Base-by-base conservation (phyloP, 768 basidiomycete species). In the Dioszegia aurantiaca region DNA sequence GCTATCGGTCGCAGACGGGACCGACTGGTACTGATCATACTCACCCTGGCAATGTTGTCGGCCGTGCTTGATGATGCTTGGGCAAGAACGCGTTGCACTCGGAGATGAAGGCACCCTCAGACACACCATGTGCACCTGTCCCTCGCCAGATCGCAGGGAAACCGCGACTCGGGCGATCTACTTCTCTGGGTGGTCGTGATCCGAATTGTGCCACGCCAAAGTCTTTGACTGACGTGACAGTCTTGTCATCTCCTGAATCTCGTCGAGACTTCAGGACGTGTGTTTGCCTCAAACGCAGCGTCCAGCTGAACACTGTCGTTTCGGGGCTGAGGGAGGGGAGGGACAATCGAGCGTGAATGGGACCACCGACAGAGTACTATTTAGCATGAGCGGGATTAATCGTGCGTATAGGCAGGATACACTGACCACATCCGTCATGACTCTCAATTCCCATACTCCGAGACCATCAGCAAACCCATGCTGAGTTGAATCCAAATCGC, bases 21-120 rank as follows among this genome's bases (percentile, higher is more conserved):
- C n/a, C n/a, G n/a, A n/a, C n/a, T 33, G 33, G 14, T 6, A 33
- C 14, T 9, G 28, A 14, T 40, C 2, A 3, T 3, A 61, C 71
- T 48, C 37, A 69, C 70, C 64, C 65, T n/a, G 61, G 59, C 36
- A 70, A 47, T 31, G 71, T 70, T 19, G 69, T 67, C 5, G 71
- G 69, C 26, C 71, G 51, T 4, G 55, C 59, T n/a, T 46, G 49
- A 14, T 63, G 56, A 56, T 73, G 69, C 33, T 65, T 62, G 0
- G 71, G 71, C 59, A 73, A 42, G 17, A 26, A 40, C 43, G 58
- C 41, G 16, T 60, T 62, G 3, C 60, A 49, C 8, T 68, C 51
- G 61, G 61, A 51, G 11, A 45, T 55, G 17, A 61, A 63, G 28
- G 57, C 60, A 14, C 53, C 59, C n/a, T 41, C 48, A 23, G 64